phyloP scores from a whole-genome alignment of 192 early-diverging fungal genomes.

The Coemansia sp. region DNA sequence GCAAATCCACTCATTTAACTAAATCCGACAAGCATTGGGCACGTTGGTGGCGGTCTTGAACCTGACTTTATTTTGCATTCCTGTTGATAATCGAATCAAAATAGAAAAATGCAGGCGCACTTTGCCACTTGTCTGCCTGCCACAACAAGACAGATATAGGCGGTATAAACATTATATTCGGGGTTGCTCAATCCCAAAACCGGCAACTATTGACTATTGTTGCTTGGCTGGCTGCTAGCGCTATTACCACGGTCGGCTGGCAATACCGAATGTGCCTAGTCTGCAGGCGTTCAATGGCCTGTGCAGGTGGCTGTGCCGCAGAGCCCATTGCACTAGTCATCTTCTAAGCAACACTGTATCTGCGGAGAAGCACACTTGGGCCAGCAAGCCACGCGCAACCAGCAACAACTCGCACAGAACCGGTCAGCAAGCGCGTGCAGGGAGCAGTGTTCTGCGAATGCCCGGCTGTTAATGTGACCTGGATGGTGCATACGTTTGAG shows the following conservation, averaged over 20 bases:
- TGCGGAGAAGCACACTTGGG: not conserved
- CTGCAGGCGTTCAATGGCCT: not conserved
- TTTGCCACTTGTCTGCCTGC: not conserved
- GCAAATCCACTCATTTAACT: not conserved
- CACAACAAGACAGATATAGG: not conserved
- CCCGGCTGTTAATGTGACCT: not conserved
- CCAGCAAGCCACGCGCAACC: not conserved
- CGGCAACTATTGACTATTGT: not conserved
- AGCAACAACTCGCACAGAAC: not conserved
- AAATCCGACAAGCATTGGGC: not conserved
- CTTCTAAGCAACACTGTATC: not conserved
- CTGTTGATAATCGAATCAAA: too few species aligned
- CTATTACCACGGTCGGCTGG: conserved; percentile 4
- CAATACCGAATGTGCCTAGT: not conserved
- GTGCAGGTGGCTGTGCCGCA: conserved; percentile 2
- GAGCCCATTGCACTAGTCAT: not conserved
- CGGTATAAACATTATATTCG: not conserved
- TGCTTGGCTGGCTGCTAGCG: not conserved
- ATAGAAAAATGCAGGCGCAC: not conserved
- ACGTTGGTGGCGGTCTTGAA: not conserved
- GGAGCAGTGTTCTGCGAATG: not conserved
- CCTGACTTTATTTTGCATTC: not conserved
- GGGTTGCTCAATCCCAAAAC: not conserved
- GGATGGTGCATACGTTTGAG: not conserved
- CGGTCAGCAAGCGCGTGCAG: not conserved